Percentiles rank a stretch among this genome's conserved stretches.
phyloP scores from a whole-genome alignment of 805 yeast species.

The Yarrowia sp. region DNA sequence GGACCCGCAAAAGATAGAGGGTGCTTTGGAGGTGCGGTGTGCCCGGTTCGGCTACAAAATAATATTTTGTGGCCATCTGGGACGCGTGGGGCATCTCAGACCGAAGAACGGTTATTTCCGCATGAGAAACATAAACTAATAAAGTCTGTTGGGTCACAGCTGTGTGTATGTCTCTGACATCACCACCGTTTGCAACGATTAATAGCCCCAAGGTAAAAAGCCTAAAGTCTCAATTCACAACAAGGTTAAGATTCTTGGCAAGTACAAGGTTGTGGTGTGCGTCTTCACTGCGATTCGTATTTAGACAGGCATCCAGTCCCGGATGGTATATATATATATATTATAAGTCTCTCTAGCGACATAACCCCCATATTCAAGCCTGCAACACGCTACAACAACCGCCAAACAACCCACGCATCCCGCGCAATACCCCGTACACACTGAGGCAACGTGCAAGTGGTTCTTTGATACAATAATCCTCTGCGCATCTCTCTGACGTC shows the following conservation, averaged over 20 bases:
- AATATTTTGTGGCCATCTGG: neutral
- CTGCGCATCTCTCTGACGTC: neutral
- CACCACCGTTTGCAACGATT: constrained; percentile 19
- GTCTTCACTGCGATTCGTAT: constrained; percentile 10
- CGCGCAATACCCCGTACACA: neutral
- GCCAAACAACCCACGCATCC: neutral
- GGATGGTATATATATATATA: constrained; percentile 9
- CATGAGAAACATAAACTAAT: neutral
- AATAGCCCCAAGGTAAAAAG: neutral
- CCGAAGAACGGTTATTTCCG: neutral
- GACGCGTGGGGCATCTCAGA: neutral
- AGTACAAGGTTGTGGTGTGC: constrained; percentile 5
- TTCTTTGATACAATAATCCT: neutral
- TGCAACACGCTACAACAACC: neutral
- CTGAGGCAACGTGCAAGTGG: neutral
- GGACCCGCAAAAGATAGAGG: neutral
- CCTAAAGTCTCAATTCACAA: neutral
- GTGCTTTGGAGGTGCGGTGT: neutral
- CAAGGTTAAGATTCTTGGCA: neutral
- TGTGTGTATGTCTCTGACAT: constrained; percentile 3
- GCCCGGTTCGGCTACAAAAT: neutral
- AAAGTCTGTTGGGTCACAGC: neutral
- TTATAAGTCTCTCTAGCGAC: neutral
- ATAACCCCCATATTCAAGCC: neutral
- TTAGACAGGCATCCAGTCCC: constrained; percentile 14